A percentile compares a stretch with the other conserved stretches of the same genome.
Conservation (phyloP, 2,329 filamentous ascomycete genomes). For the Fusarium incarnatum region DNA sequence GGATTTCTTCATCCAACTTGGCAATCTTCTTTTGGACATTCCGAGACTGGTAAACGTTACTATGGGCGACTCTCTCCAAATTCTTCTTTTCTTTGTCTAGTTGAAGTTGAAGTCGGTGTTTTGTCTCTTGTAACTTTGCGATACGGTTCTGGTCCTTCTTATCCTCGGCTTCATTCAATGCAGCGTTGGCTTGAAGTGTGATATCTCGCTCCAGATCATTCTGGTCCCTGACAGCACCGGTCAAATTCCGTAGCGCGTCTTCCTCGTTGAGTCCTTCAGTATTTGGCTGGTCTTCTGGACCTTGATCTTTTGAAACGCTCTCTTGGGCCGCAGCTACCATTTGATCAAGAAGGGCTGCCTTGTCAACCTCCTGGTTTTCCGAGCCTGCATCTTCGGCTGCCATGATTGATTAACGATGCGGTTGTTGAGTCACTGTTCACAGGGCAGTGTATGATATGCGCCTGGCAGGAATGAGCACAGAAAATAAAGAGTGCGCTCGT, state of each 20-base stretch:
- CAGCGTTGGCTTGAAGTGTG: conserved; percentile 69
- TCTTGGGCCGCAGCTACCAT: conserved; percentile 51
- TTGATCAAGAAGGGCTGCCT: conserved; percentile 44
- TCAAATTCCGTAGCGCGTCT: conserved; percentile 70
- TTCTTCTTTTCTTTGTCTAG: conserved; percentile 66
- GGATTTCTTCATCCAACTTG: conserved; percentile 73
- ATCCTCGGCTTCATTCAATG: conserved; percentile 71
- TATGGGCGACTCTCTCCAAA: conserved; percentile 55
- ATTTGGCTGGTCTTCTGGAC: conserved; percentile 9
- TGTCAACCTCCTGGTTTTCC: conserved; percentile 41
- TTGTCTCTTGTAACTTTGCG: conserved; percentile 65
- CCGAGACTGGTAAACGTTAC: conserved; percentile 63
- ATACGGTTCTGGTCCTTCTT: conserved; percentile 73
- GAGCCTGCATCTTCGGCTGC: conserved; percentile 38
- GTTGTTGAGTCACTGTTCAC: neutral
- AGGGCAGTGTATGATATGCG: neutral
- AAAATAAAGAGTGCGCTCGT: neutral
- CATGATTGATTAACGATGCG: conserved; percentile 44
- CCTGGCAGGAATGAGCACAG: too few species aligned
- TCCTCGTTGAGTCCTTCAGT: conserved; percentile 64
- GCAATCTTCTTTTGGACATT: conserved; percentile 74
- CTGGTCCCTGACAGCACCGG: conserved; percentile 81
- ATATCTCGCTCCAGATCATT: conserved; percentile 93
- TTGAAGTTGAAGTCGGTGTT: conserved; percentile 72
- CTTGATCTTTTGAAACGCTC: conserved; percentile 28